Percentiles rank a stretch among this genome's conserved stretches.
Conservation (phyloP, 306 rosid species). For the Quillaja saponaria region DNA sequence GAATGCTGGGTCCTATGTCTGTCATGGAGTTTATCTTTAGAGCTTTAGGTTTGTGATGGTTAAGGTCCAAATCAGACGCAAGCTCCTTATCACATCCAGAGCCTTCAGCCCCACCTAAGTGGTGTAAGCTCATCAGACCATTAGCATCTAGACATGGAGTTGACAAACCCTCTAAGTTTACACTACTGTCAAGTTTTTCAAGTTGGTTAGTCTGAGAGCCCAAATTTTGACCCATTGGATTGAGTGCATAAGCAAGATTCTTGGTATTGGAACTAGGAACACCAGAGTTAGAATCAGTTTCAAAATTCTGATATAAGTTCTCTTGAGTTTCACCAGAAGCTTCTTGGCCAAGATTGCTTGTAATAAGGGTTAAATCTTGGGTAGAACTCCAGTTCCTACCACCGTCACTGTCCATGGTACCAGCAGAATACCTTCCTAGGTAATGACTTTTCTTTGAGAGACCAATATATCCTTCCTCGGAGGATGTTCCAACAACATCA, state of each 20-base stretch:
- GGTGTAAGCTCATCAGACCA: conserved; percentile 55
- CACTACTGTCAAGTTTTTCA: conserved; percentile 50
- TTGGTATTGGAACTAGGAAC: conserved; percentile 50
- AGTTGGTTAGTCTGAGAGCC: conserved; percentile 51
- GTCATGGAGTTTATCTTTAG: conserved; percentile 44
- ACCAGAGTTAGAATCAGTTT: conserved; percentile 50
- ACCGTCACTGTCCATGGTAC: conserved; percentile 79
- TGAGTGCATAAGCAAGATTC: conserved; percentile 40
- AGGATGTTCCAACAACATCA: conserved; percentile 89
- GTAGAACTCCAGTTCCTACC: conserved; percentile 87
- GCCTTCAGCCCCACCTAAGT: conserved; percentile 49
- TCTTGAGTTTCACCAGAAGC: conserved; percentile 67
- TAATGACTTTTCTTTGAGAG: conserved; percentile 69
- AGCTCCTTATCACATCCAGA: conserved; percentile 48
- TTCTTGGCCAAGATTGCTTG: conserved; percentile 53
- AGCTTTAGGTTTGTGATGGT: conserved; percentile 46
- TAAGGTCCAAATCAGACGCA: conserved; percentile 50
- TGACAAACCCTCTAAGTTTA: conserved; percentile 56
- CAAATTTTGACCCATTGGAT: conserved; percentile 49
- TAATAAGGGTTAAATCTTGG: conserved; percentile 63
- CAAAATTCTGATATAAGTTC: conserved; percentile 57
- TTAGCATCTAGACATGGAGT: conserved; percentile 54
- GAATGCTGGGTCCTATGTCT: conserved; percentile 76
- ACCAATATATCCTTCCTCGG: conserved; percentile 85
- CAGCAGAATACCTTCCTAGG: conserved; percentile 78